These are phyloP conservation scores for Blastocystis hominis DNA, from an alignment of 352 stramenopile genomes.

Conservation along the genomic window DNA sequence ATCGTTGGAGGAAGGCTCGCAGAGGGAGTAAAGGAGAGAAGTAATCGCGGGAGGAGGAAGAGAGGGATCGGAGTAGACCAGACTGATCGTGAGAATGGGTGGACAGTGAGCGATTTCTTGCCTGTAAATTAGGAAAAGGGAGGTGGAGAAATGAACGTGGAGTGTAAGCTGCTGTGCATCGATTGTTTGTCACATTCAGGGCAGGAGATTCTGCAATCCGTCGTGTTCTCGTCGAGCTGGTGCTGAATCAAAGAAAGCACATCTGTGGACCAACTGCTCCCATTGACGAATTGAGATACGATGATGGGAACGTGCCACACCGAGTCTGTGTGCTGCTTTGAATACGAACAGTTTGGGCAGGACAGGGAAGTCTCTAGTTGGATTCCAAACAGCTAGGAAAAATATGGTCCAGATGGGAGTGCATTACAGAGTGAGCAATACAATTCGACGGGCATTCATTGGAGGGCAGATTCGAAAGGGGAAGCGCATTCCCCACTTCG, in stretches of 20 bases:
- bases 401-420: neutral
- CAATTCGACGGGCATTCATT: neutral
- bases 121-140: neutral
- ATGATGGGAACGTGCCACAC: constrained; percentile 25
- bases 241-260: neutral
- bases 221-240: neutral
- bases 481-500: neutral
- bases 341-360: neutral
- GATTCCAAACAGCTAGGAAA: constrained; percentile 1
- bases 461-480: neutral
- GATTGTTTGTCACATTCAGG: neutral
- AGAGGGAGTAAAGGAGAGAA: neutral
- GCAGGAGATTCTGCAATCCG: neutral
- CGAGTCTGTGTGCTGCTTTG: neutral
- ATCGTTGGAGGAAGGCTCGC: neutral
- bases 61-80: neutral
- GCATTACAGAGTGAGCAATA: neutral
- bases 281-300: neutral
- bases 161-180: neutral
- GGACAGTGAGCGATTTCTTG: neutral
- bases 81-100: neutral
- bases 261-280: neutral
- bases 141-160: neutral
- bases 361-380: neutral
- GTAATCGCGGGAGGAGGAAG: neutral